Evolutionary conservation across 805 yeast genomes (phyloP).

Genomic region (Ogataea pignaliae): DNA sequence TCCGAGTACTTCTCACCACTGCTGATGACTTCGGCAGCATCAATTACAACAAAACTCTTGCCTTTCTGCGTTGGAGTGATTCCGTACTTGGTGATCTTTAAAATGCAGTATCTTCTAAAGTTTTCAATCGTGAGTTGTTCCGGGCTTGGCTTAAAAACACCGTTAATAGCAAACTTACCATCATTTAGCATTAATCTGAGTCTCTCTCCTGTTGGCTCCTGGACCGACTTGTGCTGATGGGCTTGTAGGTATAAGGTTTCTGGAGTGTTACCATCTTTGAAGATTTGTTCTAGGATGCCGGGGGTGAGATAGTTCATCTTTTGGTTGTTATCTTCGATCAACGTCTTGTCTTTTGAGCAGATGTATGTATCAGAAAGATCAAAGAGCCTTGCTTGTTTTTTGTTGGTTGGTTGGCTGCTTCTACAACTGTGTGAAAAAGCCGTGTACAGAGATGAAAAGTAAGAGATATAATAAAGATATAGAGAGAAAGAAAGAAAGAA

Average conservation of each 20-base stretch:
- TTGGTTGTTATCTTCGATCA: not conserved
- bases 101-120: conserved; percentile 22
- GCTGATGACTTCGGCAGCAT: conserved; percentile 27
- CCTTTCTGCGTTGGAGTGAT: conserved; percentile 23
- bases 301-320: conserved; percentile 19
- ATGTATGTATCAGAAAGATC: no score
- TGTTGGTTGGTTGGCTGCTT: no score
- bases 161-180: conserved; percentile 47
- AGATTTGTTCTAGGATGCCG: conserved; percentile 20
- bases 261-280: conserved; percentile 18
- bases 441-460: no score
- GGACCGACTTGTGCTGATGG: conserved; percentile 27
- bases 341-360: no score
- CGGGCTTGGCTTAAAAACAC: conserved; percentile 45
- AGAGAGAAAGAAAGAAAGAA: no score
- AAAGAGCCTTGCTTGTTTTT: no score
- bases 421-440: no score
- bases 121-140: conserved; percentile 25
- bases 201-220: conserved; percentile 38
- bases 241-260: conserved; percentile 25
- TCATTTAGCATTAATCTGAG: conserved; percentile 47
- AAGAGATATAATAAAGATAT: no score
- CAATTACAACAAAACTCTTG: conserved; percentile 26
- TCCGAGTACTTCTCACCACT: conserved; percentile 30
- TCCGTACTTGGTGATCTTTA: conserved; percentile 21